phyloP scores from a whole-genome alignment of 495 filamentous ascomycete species.

The Annulohypoxylon moriforme region DNA sequence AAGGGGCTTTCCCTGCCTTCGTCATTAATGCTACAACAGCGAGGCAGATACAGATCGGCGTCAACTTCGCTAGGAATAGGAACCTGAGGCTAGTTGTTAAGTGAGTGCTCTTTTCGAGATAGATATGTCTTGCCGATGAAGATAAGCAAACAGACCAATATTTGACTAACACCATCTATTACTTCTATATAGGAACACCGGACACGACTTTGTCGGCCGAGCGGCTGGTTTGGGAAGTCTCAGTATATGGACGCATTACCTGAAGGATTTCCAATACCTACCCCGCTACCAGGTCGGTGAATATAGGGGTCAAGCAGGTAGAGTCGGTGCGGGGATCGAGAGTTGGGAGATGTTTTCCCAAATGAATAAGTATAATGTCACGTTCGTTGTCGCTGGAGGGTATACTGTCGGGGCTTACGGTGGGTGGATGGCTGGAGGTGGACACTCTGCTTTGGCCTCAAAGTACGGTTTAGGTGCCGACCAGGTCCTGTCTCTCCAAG shows the following conservation, averaged over 20 bases:
- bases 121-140: conserved; percentile 2
- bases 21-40: conserved; percentile 68
- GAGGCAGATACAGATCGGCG: conserved; percentile 66
- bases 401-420: conserved; percentile 63
- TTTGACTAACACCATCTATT: conserved; percentile 51
- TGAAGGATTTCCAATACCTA: conserved; percentile 57
- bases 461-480: conserved; percentile 64
- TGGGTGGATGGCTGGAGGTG: conserved; percentile 65
- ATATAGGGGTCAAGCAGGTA: conserved; percentile 59
- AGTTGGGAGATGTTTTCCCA: conserved; percentile 57
- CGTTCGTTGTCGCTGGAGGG: conserved; percentile 59
- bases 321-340: conserved; percentile 60
- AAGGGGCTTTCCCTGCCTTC: conserved; percentile 69
- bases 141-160: neutral
- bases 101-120: conserved; percentile 55
- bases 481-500: conserved; percentile 62
- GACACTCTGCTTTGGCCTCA: conserved; percentile 57
- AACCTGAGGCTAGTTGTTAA: conserved; percentile 71
- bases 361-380: conserved; percentile 52
- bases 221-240: conserved; percentile 63
- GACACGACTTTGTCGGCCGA: conserved; percentile 72
- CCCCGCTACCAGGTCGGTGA: conserved; percentile 50
- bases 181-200: conserved; percentile 72
- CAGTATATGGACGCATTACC: conserved; percentile 68
- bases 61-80: conserved; percentile 71